A percentile compares a stretch with the other conserved stretches of the same genome.
Evolutionary conservation across 139 green algal genomes (phyloP).

Genomic region (Zygnema cylindricum): DNA sequence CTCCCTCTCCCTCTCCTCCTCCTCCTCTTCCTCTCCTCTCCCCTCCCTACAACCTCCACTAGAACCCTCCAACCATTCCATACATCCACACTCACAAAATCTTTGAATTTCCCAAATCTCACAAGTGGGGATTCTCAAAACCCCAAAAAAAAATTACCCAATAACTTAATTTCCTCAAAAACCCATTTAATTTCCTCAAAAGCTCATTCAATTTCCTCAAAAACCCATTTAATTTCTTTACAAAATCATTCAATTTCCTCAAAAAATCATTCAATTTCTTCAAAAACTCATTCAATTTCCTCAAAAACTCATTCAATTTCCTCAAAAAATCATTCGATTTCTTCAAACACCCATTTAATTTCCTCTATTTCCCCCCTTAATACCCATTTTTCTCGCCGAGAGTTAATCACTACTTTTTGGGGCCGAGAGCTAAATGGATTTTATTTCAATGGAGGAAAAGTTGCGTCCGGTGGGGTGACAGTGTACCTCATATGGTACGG

Average conservation of each 20-base stretch:
- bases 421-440: neutral
- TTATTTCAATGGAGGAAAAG: neutral
- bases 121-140: too few relatives aligned
- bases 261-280: neutral
- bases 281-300: too few relatives aligned
- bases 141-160: neutral
- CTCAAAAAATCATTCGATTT: neutral
- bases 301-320: too few relatives aligned
- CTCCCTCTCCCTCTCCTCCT: neutral
- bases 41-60: neutral
- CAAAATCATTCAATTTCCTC: neutral
- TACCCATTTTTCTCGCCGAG: too few relatives aligned
- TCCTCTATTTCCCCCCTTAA: too few relatives aligned
- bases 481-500: neutral
- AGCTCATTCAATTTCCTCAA: neutral
- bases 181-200: neutral
- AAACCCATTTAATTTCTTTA: neutral
- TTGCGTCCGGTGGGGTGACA: neutral
- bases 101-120: neutral
- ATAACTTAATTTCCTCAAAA: neutral
- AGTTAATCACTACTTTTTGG: too few relatives aligned
- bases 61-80: neutral
- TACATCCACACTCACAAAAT: neutral
- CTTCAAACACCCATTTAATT: too few relatives aligned
- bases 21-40: neutral